phyloP scores from a whole-genome alignment of 192 early-diverging fungal species.

The Umbelopsis sp. region DNA sequence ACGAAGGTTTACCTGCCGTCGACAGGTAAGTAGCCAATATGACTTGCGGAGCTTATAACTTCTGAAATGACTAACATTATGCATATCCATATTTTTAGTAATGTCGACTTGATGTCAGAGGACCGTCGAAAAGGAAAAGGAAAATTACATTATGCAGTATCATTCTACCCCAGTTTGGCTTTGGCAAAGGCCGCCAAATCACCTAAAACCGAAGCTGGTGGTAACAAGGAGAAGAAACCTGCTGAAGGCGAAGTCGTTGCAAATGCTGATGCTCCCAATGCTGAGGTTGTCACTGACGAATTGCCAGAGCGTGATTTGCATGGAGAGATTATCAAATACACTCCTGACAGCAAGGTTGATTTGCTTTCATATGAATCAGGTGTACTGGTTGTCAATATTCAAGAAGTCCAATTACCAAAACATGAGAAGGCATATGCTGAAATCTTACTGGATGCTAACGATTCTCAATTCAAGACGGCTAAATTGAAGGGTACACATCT shows the following conservation, averaged over 20 bases:
- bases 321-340: constrained; percentile 38
- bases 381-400: constrained; percentile 52
- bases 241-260: constrained; percentile 5
- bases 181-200: constrained; percentile 23
- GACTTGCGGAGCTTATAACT: too few relatives aligned
- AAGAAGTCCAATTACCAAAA: constrained; percentile 36
- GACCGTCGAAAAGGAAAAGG: constrained; percentile 38
- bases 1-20: constrained; percentile 31
- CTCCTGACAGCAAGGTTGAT: constrained; percentile 32
- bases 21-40: constrained; percentile 30
- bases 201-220: constrained; percentile 22
- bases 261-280: not conserved
- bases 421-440: constrained; percentile 37
- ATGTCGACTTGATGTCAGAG: constrained; percentile 19
- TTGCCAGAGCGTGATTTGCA: constrained; percentile 38
- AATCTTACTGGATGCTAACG: constrained; percentile 48
- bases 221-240: not conserved
- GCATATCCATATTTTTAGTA: not conserved
- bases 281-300: not conserved
- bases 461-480: constrained; percentile 44
- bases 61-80: too few relatives aligned
- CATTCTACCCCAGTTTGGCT: constrained; percentile 39
- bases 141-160: constrained; percentile 37
- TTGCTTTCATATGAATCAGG: constrained; percentile 46
- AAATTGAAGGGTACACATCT: constrained; percentile 37